Conservation (phyloP, 2,329 filamentous ascomycete genomes). For the Zymoseptoria passerinii region DNA sequence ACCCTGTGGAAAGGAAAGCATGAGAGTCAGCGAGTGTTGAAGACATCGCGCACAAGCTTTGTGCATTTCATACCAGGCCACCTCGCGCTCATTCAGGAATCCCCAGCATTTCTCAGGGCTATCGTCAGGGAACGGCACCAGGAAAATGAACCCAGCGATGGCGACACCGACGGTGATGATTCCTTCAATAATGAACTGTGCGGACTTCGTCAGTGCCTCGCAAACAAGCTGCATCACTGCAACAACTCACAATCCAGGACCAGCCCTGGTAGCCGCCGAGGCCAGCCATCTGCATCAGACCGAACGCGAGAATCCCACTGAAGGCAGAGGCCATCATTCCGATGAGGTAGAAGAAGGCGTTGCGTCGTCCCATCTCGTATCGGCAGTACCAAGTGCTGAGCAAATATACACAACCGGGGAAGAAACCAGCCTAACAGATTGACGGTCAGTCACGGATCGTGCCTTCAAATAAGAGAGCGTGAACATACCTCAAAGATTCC, state of each 20-base stretch:
- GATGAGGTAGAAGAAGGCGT: constrained; percentile 40
- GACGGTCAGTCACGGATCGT: background rate
- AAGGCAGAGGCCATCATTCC: constrained; percentile 39
- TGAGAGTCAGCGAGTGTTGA: no score
- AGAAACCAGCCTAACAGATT: constrained; percentile 2
- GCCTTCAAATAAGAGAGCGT: constrained; percentile 2
- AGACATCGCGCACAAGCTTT: no score
- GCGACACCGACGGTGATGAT: constrained; percentile 34
- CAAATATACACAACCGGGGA: constrained; percentile 29
- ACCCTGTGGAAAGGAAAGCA: constrained; percentile 18
- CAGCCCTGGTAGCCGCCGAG: constrained; percentile 36
- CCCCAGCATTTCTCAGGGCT: constrained; percentile 32
- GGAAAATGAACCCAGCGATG: constrained; percentile 32
- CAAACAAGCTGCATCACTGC: background rate
- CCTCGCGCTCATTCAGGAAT: constrained; percentile 38
- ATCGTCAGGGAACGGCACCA: constrained; percentile 41
- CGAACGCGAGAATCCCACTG: constrained; percentile 33
- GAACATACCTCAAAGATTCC: constrained; percentile 57
- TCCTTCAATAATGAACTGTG: constrained; percentile 34
- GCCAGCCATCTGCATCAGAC: constrained; percentile 37
- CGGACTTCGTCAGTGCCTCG: background rate
- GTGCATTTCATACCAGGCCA: constrained; percentile 24
- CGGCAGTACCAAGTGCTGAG: constrained; percentile 19
- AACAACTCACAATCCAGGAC: constrained; percentile 31
- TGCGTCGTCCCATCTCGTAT: constrained; percentile 29